A percentile compares a stretch with the other conserved stretches of the same genome.
Conservation (phyloP, 2,329 filamentous ascomycete genomes). For the Trichoderma koningiopsis region DNA sequence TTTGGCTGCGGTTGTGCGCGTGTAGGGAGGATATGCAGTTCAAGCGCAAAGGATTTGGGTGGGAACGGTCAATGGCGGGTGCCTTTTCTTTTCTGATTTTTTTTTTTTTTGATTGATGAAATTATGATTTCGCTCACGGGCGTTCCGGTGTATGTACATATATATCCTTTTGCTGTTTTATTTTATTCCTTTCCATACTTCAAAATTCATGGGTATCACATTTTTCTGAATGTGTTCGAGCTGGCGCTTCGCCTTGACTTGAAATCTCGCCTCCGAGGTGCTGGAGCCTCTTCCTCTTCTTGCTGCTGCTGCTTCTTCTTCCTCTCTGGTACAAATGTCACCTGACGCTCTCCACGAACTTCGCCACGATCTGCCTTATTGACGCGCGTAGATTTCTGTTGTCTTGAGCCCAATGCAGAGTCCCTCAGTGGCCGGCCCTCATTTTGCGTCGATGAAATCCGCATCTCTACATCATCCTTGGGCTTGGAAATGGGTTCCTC, state of each 20-base stretch:
- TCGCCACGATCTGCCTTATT: constrained; percentile 51
- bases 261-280: constrained; percentile 39
- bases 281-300: constrained; percentile 37
- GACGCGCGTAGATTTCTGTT: constrained; percentile 52
- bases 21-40: not conserved
- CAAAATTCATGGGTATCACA: constrained; percentile 45
- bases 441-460: constrained; percentile 69
- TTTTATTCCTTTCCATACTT: constrained; percentile 26
- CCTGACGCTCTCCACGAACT: constrained; percentile 63
- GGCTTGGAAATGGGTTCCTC: constrained; percentile 32
- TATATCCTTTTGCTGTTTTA: constrained; percentile 13
- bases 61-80: constrained; percentile 9
- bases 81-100: not conserved
- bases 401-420: constrained; percentile 58
- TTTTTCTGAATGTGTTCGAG: constrained; percentile 70
- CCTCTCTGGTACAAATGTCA: constrained; percentile 71
- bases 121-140: constrained; percentile 26
- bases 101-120: constrained; percentile 13
- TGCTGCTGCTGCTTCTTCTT: constrained; percentile 46
- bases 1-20: not conserved
- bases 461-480: constrained; percentile 58
- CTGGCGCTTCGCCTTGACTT: constrained; percentile 69
- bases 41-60: not conserved
- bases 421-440: constrained; percentile 59
- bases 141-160: constrained; percentile 23